These are phyloP conservation scores for Starmera caribaea DNA, from an alignment of 805 yeast genomes.

Conservation along the genomic window DNA sequence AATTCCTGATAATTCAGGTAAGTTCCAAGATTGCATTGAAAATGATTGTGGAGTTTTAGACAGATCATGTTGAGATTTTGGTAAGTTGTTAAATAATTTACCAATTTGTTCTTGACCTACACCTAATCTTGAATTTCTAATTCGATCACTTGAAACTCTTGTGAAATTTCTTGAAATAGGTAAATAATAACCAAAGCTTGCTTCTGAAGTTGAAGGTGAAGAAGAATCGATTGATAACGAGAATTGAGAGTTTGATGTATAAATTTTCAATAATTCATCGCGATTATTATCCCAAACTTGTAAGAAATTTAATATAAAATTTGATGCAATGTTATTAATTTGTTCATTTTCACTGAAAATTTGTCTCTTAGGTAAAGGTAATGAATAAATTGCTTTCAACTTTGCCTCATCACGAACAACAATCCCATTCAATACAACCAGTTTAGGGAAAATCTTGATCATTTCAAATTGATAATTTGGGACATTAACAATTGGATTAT, in stretches of 20 bases:
- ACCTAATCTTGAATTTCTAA: constrained; percentile 49
- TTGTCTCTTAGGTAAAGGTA: constrained; percentile 47
- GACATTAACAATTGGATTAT: constrained; percentile 59
- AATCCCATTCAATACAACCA: constrained; percentile 70
- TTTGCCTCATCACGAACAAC: constrained; percentile 66
- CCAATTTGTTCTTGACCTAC: constrained; percentile 62
- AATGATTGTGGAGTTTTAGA: constrained; percentile 52
- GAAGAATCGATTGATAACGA: constrained; percentile 69
- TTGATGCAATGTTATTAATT: constrained; percentile 62
- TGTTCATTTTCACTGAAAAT: constrained; percentile 77
- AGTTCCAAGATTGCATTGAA: constrained; percentile 71
- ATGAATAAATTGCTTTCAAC: constrained; percentile 36
- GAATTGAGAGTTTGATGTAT: constrained; percentile 78
- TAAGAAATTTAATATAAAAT: constrained; percentile 66
- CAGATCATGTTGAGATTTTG: constrained; percentile 70
- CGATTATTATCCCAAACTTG: constrained; percentile 79
- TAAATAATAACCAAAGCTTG: constrained; percentile 57
- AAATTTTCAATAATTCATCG: constrained; percentile 55
- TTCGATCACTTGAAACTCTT: constrained; percentile 42
- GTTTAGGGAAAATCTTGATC: constrained; percentile 66
- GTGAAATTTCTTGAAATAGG: constrained; percentile 70
- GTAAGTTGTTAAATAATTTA: constrained; percentile 54
- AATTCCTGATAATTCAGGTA: constrained; percentile 66
- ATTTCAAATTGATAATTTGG: constrained; percentile 49
- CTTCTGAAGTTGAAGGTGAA: constrained; percentile 40